Conservation (phyloP, 73 alveolate genomes). For the Paramecium biaurelia region DNA sequence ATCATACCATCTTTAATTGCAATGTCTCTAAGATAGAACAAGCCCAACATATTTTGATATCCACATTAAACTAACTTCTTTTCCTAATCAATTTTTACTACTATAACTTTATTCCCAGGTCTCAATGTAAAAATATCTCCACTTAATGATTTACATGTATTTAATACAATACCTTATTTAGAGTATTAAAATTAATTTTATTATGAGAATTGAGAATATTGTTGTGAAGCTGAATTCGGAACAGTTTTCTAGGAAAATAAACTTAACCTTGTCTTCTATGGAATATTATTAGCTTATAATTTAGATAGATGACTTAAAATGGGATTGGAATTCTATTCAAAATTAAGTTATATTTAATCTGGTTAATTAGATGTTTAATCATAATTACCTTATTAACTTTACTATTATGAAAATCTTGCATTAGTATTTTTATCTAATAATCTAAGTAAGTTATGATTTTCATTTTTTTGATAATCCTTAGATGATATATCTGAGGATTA, state of each 20-base stretch:
- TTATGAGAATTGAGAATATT: neutral
- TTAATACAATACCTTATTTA: neutral
- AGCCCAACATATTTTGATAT: constrained; percentile 14
- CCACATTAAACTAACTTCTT: constrained; percentile 12
- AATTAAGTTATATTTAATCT: neutral
- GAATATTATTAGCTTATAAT: neutral
- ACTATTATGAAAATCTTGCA: neutral
- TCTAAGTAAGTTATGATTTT: neutral
- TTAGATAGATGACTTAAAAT: neutral
- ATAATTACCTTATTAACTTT: neutral
- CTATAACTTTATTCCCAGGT: constrained; percentile 24
- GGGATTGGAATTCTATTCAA: neutral
- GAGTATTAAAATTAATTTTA: neutral
- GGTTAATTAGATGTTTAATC: neutral
- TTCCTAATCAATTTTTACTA: neutral
- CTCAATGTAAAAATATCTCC: constrained; percentile 34
- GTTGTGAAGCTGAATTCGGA: neutral
- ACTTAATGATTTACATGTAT: constrained; percentile 40
- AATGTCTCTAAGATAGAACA: constrained; percentile 28
- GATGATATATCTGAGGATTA: neutral
- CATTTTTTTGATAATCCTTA: neutral
- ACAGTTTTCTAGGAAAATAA: neutral
- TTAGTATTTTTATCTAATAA: neutral
- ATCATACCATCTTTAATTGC: constrained; percentile 30
- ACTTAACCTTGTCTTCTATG: neutral